Evolutionary conservation across 768 basidiomycete species (phyloP), one percentile per base, ranked within the genome.

Genomic region (Mrakia gelida): DNA sequence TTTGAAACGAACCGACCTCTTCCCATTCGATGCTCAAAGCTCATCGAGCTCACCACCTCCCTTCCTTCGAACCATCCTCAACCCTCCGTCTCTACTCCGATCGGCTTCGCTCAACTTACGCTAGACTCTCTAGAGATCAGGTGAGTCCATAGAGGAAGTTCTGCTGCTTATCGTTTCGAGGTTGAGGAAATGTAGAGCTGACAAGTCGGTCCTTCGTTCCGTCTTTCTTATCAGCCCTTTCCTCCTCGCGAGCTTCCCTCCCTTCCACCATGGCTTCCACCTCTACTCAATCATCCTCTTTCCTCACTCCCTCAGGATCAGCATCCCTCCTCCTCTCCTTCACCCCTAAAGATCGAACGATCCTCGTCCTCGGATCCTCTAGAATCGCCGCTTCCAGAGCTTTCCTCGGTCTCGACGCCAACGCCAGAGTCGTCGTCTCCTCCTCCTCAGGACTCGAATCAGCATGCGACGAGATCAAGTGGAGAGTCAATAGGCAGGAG

Each of bases 331-430:
- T 77, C 26, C 56, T 77, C 26, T 72, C 70, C 15, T 72, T 77
- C 70, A 70, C 70, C 54, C 76, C 76, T 13, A 70, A 62, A 28
- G 54, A 56, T 28, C 54, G 71, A n/a, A 41, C 70, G 0, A 23
- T 71, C 34, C 59, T 98, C 56, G 88, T 98, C 63, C 81, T 98
- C 61, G 95, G 96, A 3, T 88, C 90, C 1, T 89, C 90, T n/a
- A 81, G 88, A 2, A 88, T 98, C 3, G 94, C 94, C 0, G 94
- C 94, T 0, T 88, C 89, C n/a, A 89, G 96, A 68, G 91, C 92
- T 2, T 92, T 92, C 81, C 86, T 91, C 26, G 90, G 92, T 1
- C 87, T 96, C 52, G 93, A 95, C 82, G 91, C 94, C 6, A 90
- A 91, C 79, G 89, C 91, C 0, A 81, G 83, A 13, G 94, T 95